Percentiles rank a stretch among this genome's conserved stretches.
Evolutionary conservation across 345 rosid species (phyloP).

Genomic region (Eucalyptus camaldulensis): DNA sequence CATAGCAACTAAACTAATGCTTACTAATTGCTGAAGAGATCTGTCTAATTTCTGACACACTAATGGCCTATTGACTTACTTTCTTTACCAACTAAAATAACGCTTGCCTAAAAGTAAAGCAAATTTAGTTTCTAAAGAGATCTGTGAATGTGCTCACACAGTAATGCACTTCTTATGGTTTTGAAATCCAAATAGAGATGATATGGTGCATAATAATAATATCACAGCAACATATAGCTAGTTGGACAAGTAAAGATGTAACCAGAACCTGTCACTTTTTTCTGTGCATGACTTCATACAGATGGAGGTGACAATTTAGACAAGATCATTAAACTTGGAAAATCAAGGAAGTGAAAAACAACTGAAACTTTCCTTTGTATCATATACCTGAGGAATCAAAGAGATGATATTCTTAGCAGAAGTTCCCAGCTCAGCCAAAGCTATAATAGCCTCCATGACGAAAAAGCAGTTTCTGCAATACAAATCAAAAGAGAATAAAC

Average conservation of each 20-base stretch:
- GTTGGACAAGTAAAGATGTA: neutral
- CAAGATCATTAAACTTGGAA: neutral
- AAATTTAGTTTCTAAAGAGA: neutral
- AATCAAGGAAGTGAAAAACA: neutral
- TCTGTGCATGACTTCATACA: neutral
- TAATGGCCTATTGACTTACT: neutral
- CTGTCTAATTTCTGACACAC: neutral
- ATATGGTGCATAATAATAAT: neutral
- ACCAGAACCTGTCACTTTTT: neutral
- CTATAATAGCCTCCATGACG: conserved; percentile 75
- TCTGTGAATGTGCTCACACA: neutral
- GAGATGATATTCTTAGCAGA: conserved; percentile 79
- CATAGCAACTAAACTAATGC: neutral
- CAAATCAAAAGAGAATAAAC: neutral
- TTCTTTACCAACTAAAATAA: neutral
- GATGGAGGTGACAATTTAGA: neutral
- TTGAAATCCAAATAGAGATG: neutral
- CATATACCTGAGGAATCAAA: conserved; percentile 66
- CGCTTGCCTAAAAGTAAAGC: neutral
- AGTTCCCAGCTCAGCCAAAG: conserved; percentile 89
- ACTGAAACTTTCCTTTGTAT: neutral
- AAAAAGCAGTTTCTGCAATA: conserved; percentile 72
- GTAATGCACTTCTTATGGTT: neutral
- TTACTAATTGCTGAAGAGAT: neutral
- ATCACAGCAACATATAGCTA: neutral